phyloP scores from a whole-genome alignment of 169 alveolate species.

The Eimeria mitis region DNA sequence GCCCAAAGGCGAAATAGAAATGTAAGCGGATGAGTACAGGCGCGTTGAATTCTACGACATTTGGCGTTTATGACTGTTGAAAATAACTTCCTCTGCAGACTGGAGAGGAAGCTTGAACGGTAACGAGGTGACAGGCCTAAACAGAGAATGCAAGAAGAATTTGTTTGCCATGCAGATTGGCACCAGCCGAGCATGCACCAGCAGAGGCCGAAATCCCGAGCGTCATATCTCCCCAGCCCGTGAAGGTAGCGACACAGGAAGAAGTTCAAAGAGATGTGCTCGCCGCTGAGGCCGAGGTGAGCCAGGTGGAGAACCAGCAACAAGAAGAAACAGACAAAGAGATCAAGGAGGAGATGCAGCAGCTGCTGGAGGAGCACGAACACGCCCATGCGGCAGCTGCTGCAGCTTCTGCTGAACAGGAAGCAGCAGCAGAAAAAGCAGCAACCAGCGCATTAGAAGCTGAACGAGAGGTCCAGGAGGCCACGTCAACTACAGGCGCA shows the following conservation, averaged over 20 bases:
- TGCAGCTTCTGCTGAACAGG: background rate
- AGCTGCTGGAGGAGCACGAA: conserved; percentile 4
- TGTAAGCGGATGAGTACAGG: background rate
- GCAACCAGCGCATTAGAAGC: conserved; percentile 27
- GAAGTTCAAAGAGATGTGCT: conserved; percentile 23
- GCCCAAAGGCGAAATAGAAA: conserved; percentile 47
- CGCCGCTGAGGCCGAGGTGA: conserved; percentile 44
- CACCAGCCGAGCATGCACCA: conserved; percentile 13
- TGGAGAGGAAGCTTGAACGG: conserved; percentile 40
- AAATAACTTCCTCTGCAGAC: background rate
- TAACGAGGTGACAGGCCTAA: background rate
- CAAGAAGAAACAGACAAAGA: conserved; percentile 1
- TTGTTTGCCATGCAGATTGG: conserved; percentile 5
- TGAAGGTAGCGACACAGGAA: conserved; percentile 12
- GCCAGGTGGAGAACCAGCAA: background rate
- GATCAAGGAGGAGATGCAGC: conserved; percentile 18
- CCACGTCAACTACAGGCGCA: background rate
- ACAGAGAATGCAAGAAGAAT: background rate
- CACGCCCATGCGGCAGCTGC: conserved; percentile 23
- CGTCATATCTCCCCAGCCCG: background rate
- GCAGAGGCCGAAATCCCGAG: background rate
- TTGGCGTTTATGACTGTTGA: background rate
- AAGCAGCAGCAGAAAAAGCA: background rate
- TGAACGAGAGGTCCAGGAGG: background rate
- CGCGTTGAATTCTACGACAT: background rate